Conservation (phyloP, 345 rosid genomes). For the Isatis tinctoria region DNA sequence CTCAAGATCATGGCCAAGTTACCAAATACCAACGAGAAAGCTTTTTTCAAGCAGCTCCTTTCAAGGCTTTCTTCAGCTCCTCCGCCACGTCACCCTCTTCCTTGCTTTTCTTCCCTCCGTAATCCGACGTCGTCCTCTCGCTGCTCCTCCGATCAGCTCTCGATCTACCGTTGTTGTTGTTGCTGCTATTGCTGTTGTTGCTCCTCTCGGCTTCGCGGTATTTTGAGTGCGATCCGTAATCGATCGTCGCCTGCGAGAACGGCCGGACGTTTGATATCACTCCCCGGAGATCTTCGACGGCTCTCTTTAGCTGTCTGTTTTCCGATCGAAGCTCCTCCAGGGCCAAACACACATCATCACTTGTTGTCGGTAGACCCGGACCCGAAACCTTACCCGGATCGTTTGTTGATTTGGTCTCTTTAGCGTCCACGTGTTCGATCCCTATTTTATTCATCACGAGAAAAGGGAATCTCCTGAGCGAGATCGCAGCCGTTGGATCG, state of each 20-base stretch:
- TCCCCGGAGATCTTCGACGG: slow-evolving; percentile 69
- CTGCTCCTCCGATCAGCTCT: slow-evolving; percentile 41
- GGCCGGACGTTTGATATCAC: slow-evolving; percentile 38
- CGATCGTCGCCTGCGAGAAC: slow-evolving; percentile 21
- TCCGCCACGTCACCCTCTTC: slow-evolving; percentile 53
- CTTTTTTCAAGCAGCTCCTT: slow-evolving; percentile 36
- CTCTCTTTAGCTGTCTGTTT: slow-evolving; percentile 55
- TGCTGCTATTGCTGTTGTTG: slow-evolving; percentile 31
- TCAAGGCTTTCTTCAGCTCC: slow-evolving; percentile 64
- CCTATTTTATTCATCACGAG: slow-evolving; percentile 86
- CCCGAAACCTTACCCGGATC: slow-evolving; percentile 18
- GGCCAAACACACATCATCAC: slow-evolving; percentile 38
- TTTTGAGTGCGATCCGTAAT: slow-evolving; percentile 37
- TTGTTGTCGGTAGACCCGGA: slow-evolving; percentile 2
- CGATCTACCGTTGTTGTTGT: slow-evolving; percentile 32
- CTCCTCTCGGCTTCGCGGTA: slow-evolving; percentile 43
- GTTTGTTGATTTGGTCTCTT: slow-evolving; percentile 5
- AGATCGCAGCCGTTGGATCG: slow-evolving; percentile 43
- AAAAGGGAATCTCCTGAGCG: slow-evolving; percentile 60
- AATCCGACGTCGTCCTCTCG: slow-evolving; percentile 38
- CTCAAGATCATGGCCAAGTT: not conserved
- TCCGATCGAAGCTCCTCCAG: slow-evolving; percentile 66
- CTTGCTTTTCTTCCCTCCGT: slow-evolving; percentile 28
- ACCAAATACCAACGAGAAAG: not conserved
- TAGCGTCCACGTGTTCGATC: slow-evolving; percentile 68